Evolutionary conservation across 768 basidiomycete species (phyloP).

Genomic region (Astraeus odoratus): DNA sequence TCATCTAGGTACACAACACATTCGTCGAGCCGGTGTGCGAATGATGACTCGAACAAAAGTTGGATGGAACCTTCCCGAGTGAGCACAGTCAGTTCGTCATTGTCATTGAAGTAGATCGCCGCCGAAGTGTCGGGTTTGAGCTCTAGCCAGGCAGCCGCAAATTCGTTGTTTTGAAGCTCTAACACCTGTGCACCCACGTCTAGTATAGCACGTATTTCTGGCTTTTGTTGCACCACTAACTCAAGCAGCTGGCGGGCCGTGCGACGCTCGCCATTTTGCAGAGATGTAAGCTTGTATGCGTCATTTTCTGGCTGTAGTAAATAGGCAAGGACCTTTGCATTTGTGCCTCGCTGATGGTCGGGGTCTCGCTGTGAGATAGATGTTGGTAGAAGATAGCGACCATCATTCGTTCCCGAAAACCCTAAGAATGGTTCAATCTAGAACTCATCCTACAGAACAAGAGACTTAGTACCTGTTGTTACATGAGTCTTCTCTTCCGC

Average conservation of each 20-base stretch:
- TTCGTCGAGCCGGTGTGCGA: slow-evolving; percentile 26
- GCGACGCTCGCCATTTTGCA: slow-evolving; percentile 10
- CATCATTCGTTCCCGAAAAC: slow-evolving; percentile 37
- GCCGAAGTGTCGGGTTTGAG: slow-evolving; percentile 13
- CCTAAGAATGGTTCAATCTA: slow-evolving; percentile 11
- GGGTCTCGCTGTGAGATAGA: slow-evolving; percentile 27
- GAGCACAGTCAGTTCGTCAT: slow-evolving; percentile 29
- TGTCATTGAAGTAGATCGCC: slow-evolving; percentile 27
- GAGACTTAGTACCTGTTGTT: slow-evolving; percentile 8
- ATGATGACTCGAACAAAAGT: slow-evolving; percentile 27
- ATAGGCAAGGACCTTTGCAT: slow-evolving; percentile 33
- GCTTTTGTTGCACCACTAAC: slow-evolving; percentile 28
- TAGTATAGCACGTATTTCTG: slow-evolving; percentile 40
- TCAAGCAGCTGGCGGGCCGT: slow-evolving; percentile 17
- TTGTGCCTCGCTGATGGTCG: slow-evolving; percentile 32
- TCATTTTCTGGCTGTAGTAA: slow-evolving; percentile 21
- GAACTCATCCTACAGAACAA: background rate
- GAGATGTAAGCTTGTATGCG: slow-evolving; percentile 11
- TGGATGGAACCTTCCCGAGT: slow-evolving; percentile 24
- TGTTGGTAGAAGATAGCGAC: slow-evolving; percentile 31
- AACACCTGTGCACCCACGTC: slow-evolving; percentile 55
- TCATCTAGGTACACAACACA: slow-evolving; percentile 35
- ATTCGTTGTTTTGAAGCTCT: slow-evolving; percentile 37
- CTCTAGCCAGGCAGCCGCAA: slow-evolving; percentile 37
- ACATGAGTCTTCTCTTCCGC: slow-evolving; percentile 19